Conservation (phyloP, 2,329 filamentous ascomycete genomes). For the Alternaria metachromatica region DNA sequence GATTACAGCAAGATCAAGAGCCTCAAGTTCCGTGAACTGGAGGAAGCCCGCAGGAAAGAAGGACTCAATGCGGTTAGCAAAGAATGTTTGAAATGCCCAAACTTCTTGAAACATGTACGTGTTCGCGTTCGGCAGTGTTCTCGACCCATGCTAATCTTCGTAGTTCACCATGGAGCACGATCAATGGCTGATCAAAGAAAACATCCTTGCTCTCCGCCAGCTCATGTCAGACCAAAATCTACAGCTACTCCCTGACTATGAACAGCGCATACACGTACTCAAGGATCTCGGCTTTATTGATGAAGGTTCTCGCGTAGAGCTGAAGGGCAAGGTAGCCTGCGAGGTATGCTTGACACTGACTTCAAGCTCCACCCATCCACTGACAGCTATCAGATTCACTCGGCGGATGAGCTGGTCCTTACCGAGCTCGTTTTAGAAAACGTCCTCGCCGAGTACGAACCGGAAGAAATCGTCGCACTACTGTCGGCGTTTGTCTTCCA, state of each 20-base stretch:
- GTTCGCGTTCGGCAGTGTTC: not conserved
- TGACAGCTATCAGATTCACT: slow-evolving; percentile 70
- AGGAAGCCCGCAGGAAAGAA: slow-evolving; percentile 72
- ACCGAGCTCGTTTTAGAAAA: slow-evolving; percentile 98
- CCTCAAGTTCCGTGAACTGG: slow-evolving; percentile 78
- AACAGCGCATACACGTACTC: slow-evolving; percentile 90
- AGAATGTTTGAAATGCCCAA: slow-evolving; percentile 71
- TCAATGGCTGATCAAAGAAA: slow-evolving; percentile 94
- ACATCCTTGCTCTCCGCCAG: slow-evolving; percentile 84
- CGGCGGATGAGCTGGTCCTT: slow-evolving; percentile 92
- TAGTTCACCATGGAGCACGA: slow-evolving; percentile 96
- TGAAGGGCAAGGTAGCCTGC: slow-evolving; percentile 98
- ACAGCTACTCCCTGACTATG: slow-evolving; percentile 93
- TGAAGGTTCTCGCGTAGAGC: slow-evolving; percentile 81
- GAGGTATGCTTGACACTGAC: slow-evolving; percentile 60
- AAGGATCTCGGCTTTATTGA: slow-evolving; percentile 94
- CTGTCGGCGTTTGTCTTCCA: slow-evolving; percentile 97
- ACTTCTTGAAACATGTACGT: slow-evolving; percentile 88
- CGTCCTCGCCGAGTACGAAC: slow-evolving; percentile 91
- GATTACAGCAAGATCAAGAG: slow-evolving; percentile 84
- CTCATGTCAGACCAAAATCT: slow-evolving; percentile 96
- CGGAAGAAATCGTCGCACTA: slow-evolving; percentile 93
- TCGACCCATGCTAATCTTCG: slow-evolving; percentile 10
- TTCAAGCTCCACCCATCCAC: slow-evolving; percentile 1
- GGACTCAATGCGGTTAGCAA: slow-evolving; percentile 68